Percentiles rank a stretch among this genome's conserved stretches.
Conservation (phyloP, 192 early-diverging fungal genomes). For the Linnemannia hyalina region DNA sequence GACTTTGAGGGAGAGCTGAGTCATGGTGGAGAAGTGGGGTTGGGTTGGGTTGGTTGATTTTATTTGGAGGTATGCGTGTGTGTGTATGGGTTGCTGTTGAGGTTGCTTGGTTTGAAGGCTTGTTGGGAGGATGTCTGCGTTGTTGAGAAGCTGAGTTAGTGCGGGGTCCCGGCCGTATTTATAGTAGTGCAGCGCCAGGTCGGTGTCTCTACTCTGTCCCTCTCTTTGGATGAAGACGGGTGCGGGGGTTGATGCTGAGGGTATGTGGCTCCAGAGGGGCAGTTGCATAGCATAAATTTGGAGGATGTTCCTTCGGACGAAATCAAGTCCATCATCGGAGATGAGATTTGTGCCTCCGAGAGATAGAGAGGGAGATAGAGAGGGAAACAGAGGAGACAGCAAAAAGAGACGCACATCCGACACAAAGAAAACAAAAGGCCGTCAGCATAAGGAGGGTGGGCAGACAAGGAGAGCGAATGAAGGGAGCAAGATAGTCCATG, state of each 20-base stretch:
- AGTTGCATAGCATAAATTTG: background rate
- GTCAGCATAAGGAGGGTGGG: background rate
- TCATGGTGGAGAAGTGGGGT: background rate
- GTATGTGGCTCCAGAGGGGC: too few relatives aligned
- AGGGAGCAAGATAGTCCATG: background rate
- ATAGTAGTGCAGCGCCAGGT: background rate
- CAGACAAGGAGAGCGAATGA: background rate
- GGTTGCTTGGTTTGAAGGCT: background rate
- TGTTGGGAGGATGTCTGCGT: background rate
- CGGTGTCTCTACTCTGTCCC: too few relatives aligned
- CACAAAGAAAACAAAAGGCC: background rate
- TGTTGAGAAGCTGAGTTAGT: background rate
- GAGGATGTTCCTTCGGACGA: background rate
- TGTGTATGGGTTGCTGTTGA: background rate
- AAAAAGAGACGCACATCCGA: background rate
- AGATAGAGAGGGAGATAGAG: background rate
- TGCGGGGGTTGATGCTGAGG: too few relatives aligned
- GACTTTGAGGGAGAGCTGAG: conserved; percentile 23
- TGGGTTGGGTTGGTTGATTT: background rate
- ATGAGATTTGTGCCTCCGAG: conserved; percentile 2
- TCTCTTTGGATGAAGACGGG: too few relatives aligned
- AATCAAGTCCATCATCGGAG: background rate
- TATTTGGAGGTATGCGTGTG: background rate
- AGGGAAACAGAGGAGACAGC: background rate
- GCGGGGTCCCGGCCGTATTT: background rate